These are phyloP conservation scores for Zymoseptoria pseudotritici DNA, from an alignment of 2,329 filamentous ascomycete genomes.

Conservation along the genomic window DNA sequence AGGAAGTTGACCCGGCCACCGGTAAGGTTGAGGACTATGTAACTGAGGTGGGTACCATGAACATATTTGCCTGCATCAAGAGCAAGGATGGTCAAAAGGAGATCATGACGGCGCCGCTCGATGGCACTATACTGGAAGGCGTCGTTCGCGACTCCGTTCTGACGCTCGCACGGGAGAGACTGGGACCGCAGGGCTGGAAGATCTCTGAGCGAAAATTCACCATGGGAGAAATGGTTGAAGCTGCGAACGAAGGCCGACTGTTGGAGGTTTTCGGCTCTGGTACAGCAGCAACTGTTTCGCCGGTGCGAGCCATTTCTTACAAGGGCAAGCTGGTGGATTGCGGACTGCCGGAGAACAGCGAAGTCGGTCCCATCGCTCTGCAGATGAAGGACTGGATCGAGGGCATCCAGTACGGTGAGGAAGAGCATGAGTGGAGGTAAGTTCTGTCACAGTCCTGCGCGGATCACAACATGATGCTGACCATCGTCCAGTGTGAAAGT, in stretches of 20 bases:
- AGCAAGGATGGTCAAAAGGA: slow-evolving; percentile 88
- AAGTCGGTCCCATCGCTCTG: slow-evolving; percentile 78
- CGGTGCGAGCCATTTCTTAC: slow-evolving; percentile 84
- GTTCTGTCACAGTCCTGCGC: slow-evolving; percentile 1
- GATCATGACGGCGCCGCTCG: slow-evolving; percentile 87
- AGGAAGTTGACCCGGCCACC: slow-evolving; percentile 45
- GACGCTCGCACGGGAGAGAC: slow-evolving; percentile 72
- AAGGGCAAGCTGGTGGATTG: slow-evolving; percentile 74
- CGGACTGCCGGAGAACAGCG: slow-evolving; percentile 62
- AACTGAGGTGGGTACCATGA: slow-evolving; percentile 98
- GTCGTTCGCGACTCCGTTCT: slow-evolving; percentile 90
- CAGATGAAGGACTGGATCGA: slow-evolving; percentile 97
- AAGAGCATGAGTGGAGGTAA: slow-evolving; percentile 79
- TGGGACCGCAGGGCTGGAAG: slow-evolving; percentile 80
- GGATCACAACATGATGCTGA: neutral
- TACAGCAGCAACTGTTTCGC: slow-evolving; percentile 89
- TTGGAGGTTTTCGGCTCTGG: slow-evolving; percentile 91
- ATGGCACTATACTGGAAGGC: slow-evolving; percentile 93
- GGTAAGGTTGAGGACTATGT: slow-evolving; percentile 67
- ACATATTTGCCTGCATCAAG: slow-evolving; percentile 82
- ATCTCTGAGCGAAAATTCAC: slow-evolving; percentile 84
- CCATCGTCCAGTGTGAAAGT: neutral
- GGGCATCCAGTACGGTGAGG: slow-evolving; percentile 88
- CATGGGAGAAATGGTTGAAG: slow-evolving; percentile 77
- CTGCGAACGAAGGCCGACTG: slow-evolving; percentile 73